Evolutionary conservation across 2,329 filamentous ascomycete species (phyloP), one percentile per base, ranked within the genome.

Genomic region (Pseudogymnoascus sp.): DNA sequence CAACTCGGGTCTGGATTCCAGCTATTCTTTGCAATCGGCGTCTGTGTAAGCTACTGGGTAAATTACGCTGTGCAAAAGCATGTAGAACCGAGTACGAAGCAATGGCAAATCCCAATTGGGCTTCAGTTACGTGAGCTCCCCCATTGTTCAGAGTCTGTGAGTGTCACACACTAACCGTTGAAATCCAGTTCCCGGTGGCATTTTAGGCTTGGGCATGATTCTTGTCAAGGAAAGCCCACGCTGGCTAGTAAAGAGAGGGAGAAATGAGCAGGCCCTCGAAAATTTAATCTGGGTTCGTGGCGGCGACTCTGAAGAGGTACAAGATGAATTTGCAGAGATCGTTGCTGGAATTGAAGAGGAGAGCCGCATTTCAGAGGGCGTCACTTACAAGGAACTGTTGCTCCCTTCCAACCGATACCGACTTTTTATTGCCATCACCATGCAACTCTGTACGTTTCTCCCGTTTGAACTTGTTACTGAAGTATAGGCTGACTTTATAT

Each of bases 271-370:
- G 66, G 80, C 79, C 1, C 71, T 78, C 63, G 71, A 78, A 61
- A 78, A 77, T 2, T 69, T 83, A n/a, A 74, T 77, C 18, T 82
- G 80, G 80, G 77, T 83, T 11, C 77, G 81, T 2, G 80, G 79
- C 3, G 80, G 78, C n/a, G 74, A 77, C 56, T 70, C 69, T 1
- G 67, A 72, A 7, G 69, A 72, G 23, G 75, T 77, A 1, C 68
- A 71, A 36, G 70, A 72, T 61, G 76, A 78, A 71, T 77, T 77
- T 66, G 70, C 72, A 2, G 76, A 79, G 66, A 79, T 79, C 36
- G 62, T 81, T 2, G 73, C 75, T 1, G 78, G 78, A 12, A 77
- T 83, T 59, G 75, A 78, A 42, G 77, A 82, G 61, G 81, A 83
- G 63, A 71, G 77, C 4, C 74, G 74, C 4, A 62, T 76, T 14